These are phyloP conservation scores for Penicillium mononematosum DNA, from an alignment of 495 filamentous ascomycete genomes.

Conservation along the genomic window DNA sequence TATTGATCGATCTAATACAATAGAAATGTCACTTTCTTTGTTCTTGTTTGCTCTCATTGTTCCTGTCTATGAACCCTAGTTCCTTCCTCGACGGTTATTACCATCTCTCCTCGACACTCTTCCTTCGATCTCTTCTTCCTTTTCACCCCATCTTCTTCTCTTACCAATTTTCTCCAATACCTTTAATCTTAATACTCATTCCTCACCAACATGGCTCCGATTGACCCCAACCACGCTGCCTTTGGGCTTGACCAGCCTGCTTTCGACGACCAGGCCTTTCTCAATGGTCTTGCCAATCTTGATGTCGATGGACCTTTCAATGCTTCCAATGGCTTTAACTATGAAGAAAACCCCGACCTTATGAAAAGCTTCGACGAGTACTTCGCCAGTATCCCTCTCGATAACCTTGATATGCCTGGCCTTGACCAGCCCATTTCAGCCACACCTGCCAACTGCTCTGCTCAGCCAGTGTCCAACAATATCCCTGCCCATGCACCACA, in stretches of 20 bases:
- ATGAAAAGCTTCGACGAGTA: neutral
- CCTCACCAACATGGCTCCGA: neutral
- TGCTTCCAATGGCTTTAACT: neutral
- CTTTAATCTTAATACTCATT: neutral
- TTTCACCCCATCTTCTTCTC: neutral
- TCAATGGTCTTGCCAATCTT: neutral
- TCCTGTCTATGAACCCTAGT: neutral
- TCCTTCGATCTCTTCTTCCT: neutral
- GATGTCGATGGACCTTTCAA: neutral
- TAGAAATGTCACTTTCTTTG: neutral
- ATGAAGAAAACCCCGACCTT: neutral
- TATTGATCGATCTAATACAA: neutral
- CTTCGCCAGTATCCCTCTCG: neutral
- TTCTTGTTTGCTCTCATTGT: neutral
- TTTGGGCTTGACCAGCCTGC: neutral
- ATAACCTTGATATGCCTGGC: neutral
- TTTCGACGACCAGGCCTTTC: neutral
- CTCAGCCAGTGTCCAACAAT: neutral
- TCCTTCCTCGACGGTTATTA: no score
- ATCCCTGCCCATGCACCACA: neutral
- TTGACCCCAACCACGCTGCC: neutral
- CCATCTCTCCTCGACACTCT: neutral
- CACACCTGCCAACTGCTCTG: neutral
- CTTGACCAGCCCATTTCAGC: neutral
- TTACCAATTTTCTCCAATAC: neutral